These are phyloP conservation scores for Candida bentonensis DNA, from an alignment of 805 yeast species.

Conservation along the genomic window DNA sequence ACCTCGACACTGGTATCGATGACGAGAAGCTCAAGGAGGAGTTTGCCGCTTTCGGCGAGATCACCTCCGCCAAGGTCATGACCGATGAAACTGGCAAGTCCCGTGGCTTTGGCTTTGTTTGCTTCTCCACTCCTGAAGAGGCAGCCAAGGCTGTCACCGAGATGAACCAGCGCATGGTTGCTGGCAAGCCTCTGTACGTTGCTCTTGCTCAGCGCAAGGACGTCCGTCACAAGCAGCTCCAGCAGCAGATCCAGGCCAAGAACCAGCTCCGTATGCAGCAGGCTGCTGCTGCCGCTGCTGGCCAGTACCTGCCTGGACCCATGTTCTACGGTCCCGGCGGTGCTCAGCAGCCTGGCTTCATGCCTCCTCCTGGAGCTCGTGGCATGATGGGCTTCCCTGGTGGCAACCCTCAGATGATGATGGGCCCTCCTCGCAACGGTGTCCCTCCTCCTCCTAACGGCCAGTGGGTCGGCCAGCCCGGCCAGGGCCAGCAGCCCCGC, in stretches of 20 bases:
- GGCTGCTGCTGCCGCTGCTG: conserved; percentile 82
- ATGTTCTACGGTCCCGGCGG: conserved; percentile 56
- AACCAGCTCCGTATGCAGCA: conserved; percentile 97
- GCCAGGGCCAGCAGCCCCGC: conserved; percentile 28
- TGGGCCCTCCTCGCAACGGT: conserved; percentile 22
- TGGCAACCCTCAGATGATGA: conserved; percentile 24
- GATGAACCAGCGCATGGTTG: conserved; percentile 94
- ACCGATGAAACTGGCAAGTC: conserved; percentile 88
- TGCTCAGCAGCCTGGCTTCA: conserved; percentile 64
- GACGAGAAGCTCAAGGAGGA: conserved; percentile 86
- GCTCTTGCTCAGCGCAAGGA: conserved; percentile 98
- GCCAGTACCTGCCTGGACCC: conserved; percentile 66
- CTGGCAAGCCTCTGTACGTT: conserved; percentile 93
- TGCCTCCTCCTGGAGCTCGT: conserved; percentile 60
- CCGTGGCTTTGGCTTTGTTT: conserved; percentile 96
- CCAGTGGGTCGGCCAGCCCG: conserved; percentile 24
- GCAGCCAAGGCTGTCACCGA: conserved; percentile 97
- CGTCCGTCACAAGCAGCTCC: conserved; percentile 90
- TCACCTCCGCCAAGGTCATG: conserved; percentile 95
- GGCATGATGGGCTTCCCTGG: conserved; percentile 30
- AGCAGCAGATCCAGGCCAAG: conserved; percentile 96
- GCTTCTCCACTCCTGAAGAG: conserved; percentile 96
- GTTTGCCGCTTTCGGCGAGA: conserved; percentile 84
- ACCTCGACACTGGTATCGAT: conserved; percentile 85
- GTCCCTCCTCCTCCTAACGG: conserved; percentile 23